phyloP scores from a whole-genome alignment of 1,139 yeast genomes.

The Casaregolazyma suthepensis region DNA sequence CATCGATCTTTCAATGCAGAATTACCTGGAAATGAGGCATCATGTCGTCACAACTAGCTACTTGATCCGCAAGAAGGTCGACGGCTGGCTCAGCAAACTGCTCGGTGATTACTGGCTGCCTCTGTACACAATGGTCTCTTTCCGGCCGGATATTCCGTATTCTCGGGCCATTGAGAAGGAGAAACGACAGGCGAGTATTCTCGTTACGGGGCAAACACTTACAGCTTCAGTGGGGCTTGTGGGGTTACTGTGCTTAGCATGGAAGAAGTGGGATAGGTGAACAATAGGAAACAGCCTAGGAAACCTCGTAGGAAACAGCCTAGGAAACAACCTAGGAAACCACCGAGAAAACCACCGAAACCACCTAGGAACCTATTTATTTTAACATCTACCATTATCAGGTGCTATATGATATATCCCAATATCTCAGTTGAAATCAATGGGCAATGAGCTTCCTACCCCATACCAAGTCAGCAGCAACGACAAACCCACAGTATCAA shows the following conservation, averaged over 20 bases:
- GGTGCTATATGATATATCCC: not conserved
- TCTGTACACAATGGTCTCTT: constrained; percentile 86
- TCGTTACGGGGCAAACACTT: constrained; percentile 7
- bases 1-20: constrained; percentile 69
- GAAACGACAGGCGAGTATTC: constrained; percentile 41
- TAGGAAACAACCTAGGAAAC: too few relatives aligned
- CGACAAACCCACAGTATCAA: constrained; percentile 41
- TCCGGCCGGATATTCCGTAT: constrained; percentile 76
- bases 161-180: constrained; percentile 56
- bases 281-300: too few relatives aligned
- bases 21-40: constrained; percentile 83
- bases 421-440: not conserved
- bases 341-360: too few relatives aligned
- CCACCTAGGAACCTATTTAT: too few relatives aligned
- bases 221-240: not conserved
- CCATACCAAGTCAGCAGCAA: constrained; percentile 36
- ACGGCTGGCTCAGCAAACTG: constrained; percentile 53
- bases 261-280: too few relatives aligned
- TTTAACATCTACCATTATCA: not conserved
- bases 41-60: constrained; percentile 65
- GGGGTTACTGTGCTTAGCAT: not conserved
- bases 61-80: constrained; percentile 60
- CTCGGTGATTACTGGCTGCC: constrained; percentile 71
- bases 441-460: constrained; percentile 9
- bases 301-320: too few relatives aligned